phyloP scores from a whole-genome alignment of 805 yeast species.

The Barnettozyma populi region DNA sequence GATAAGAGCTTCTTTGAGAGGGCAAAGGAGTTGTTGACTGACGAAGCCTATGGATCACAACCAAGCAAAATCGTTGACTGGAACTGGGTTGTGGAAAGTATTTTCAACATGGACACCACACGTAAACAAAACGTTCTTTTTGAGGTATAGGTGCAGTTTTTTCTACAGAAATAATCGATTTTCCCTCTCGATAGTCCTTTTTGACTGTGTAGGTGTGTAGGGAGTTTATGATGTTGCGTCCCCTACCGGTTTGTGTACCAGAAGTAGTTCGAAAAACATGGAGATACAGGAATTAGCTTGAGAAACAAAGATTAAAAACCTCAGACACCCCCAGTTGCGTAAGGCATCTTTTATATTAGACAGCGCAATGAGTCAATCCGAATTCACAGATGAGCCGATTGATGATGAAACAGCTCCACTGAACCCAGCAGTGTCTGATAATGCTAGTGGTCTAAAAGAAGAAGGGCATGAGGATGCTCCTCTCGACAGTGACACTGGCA shows the following conservation, averaged over 20 bases:
- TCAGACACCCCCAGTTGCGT: neutral
- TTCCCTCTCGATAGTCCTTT: no score
- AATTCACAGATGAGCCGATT: constrained; percentile 20
- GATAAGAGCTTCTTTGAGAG: constrained; percentile 29
- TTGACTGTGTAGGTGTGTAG: no score
- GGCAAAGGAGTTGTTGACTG: constrained; percentile 24
- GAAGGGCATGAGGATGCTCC: neutral
- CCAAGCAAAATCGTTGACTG: constrained; percentile 40
- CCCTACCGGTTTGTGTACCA: neutral
- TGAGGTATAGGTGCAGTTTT: neutral
- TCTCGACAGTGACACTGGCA: neutral
- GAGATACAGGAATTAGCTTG: constrained; percentile 6
- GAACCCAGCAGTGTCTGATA: neutral
- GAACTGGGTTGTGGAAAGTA: constrained; percentile 59
- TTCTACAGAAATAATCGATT: no score
- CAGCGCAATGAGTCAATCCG: constrained; percentile 12
- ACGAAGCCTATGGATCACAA: neutral
- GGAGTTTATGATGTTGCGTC: neutral
- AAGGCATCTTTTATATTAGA: neutral
- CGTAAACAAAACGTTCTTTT: constrained; percentile 9
- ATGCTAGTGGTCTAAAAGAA: neutral
- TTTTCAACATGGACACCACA: constrained; percentile 39
- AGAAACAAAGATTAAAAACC: neutral
- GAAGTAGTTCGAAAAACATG: neutral
- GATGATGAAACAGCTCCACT: constrained; percentile 7